These are phyloP conservation scores for Globisporangium spinosum DNA, from an alignment of 352 stramenopile species.

Conservation along the genomic window DNA sequence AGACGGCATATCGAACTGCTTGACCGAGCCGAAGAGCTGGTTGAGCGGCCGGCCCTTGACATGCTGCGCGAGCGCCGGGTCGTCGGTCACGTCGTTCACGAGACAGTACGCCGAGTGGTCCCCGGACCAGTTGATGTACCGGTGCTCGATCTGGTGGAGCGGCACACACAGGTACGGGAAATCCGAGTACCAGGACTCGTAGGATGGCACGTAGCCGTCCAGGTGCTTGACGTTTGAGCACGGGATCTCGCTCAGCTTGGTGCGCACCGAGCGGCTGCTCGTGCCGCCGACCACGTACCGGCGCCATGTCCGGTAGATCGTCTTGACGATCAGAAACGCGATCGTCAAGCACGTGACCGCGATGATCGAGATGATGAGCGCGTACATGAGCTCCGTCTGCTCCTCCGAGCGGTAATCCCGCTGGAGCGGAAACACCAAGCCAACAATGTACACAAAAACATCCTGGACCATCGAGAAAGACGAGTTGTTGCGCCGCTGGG, in stretches of 20 bases:
- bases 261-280: conserved; percentile 21
- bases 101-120: conserved; percentile 55
- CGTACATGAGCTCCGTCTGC: conserved; percentile 35
- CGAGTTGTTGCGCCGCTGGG: conserved; percentile 19
- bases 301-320: conserved; percentile 32
- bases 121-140: conserved; percentile 55
- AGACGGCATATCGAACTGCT: conserved; percentile 40
- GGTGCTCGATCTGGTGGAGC: conserved; percentile 45
- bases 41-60: conserved; percentile 39
- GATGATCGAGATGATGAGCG: conserved; percentile 43
- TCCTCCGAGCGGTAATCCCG: conserved; percentile 34
- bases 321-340: conserved; percentile 33
- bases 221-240: conserved; percentile 45
- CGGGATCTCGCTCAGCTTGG: conserved; percentile 39
- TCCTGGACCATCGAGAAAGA: conserved; percentile 20
- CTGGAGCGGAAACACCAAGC: conserved; percentile 50
- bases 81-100: conserved; percentile 57
- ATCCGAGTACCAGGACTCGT: conserved; percentile 68
- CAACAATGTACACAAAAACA: conserved; percentile 33
- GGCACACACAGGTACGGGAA: conserved; percentile 63
- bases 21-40: conserved; percentile 58
- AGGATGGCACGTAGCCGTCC: conserved; percentile 54
- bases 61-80: conserved; percentile 37
- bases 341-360: conserved; percentile 29
- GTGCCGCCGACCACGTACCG: conserved; percentile 35